Evolutionary conservation across 2,329 filamentous ascomycete genomes (phyloP).

Genomic region (Aspergillus sclerotialis): DNA sequence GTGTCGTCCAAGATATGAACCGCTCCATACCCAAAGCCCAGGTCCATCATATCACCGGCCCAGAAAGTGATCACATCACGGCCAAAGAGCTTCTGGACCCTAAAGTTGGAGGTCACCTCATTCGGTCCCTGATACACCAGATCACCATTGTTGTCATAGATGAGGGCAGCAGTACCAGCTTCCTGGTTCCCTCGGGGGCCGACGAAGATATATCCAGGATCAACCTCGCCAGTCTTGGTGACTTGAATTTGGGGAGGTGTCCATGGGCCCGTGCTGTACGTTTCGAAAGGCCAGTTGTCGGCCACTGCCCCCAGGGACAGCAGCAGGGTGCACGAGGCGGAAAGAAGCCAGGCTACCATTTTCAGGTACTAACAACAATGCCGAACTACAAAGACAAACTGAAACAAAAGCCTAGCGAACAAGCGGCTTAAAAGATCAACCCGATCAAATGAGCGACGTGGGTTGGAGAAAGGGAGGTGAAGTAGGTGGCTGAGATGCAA

Average conservation of each 20-base stretch:
- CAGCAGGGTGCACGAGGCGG: slow-evolving; percentile 10
- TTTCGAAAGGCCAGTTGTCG: slow-evolving; percentile 13
- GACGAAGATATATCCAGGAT: slow-evolving; percentile 29
- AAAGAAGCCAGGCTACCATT: slow-evolving; percentile 3
- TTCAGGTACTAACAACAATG: neutral
- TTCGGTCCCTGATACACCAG: slow-evolving; percentile 29
- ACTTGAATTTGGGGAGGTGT: slow-evolving; percentile 23
- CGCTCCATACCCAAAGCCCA: slow-evolving; percentile 23
- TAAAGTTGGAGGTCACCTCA: slow-evolving; percentile 26
- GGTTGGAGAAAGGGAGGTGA: no score
- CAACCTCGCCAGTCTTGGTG: slow-evolving; percentile 23
- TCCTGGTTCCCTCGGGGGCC: slow-evolving; percentile 21
- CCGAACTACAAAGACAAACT: neutral
- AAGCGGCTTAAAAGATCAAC: no score
- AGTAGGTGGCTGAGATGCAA: no score
- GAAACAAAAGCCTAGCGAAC: no score
- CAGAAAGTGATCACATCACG: slow-evolving; percentile 31
- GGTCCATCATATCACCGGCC: slow-evolving; percentile 20
- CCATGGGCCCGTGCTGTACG: slow-evolving; percentile 9
- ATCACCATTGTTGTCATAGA: slow-evolving; percentile 29
- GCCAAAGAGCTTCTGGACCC: slow-evolving; percentile 26
- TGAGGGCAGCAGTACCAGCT: slow-evolving; percentile 24
- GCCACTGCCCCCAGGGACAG: slow-evolving; percentile 10
- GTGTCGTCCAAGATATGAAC: slow-evolving; percentile 27
- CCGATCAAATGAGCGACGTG: no score